Conservation (phyloP, 2,329 filamentous ascomycete species). For the Ceratocystis cacaofunesta region DNA sequence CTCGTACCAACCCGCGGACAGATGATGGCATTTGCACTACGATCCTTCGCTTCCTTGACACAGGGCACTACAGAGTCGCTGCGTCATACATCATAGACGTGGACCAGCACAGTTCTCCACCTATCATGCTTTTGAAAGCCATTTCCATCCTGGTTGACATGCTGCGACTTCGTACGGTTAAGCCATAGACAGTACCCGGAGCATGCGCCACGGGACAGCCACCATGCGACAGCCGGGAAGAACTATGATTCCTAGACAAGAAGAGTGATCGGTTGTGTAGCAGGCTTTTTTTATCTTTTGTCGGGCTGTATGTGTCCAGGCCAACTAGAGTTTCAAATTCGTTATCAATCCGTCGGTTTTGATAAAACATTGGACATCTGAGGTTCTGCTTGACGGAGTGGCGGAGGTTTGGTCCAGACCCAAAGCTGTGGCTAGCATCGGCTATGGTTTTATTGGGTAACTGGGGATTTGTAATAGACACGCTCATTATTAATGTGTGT, state of each 20-base stretch:
- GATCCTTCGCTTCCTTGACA: slow-evolving; percentile 40
- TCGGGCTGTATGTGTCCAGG: too few species aligned
- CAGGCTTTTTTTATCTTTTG: not conserved
- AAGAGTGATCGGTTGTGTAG: not conserved
- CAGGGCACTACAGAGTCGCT: slow-evolving; percentile 43
- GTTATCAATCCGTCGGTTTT: not conserved
- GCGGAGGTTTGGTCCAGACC: not conserved
- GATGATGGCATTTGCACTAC: slow-evolving; percentile 46
- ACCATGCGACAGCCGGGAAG: not conserved
- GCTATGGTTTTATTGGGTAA: not conserved
- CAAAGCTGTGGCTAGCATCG: not conserved
- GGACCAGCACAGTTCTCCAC: not conserved
- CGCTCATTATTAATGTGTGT: not conserved
- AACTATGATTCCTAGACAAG: not conserved
- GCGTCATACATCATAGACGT: slow-evolving; percentile 27
- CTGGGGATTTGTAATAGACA: not conserved
- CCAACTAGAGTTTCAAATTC: not conserved
- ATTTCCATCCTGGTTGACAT: not conserved
- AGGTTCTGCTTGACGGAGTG: not conserved
- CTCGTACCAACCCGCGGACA: slow-evolving; percentile 41
- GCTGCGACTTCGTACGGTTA: not conserved
- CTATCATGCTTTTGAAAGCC: not conserved
- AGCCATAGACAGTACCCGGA: not conserved
- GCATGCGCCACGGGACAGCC: not conserved
- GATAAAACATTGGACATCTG: not conserved